These are phyloP conservation scores for Abrus precatorius DNA, from an alignment of 306 rosid species.

Conservation along the genomic window DNA sequence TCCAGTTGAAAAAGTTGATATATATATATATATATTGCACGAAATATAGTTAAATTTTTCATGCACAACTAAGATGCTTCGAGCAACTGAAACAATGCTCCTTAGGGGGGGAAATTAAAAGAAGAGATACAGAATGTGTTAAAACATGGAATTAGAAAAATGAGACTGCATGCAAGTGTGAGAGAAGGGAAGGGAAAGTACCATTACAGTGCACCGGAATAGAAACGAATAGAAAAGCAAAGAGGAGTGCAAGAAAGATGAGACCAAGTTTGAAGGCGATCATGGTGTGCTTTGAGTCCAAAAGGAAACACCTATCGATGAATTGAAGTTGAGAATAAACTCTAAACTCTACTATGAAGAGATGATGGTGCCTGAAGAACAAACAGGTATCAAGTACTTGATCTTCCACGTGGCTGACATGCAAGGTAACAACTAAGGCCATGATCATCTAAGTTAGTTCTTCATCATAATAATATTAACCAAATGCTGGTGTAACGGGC, in stretches of 20 bases:
- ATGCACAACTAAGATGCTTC: not conserved
- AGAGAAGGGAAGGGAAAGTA: slow-evolving; percentile 8
- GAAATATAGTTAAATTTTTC: not conserved
- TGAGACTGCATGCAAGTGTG: not conserved
- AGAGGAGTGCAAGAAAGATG: slow-evolving; percentile 35
- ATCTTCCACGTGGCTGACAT: slow-evolving; percentile 69
- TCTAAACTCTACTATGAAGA: not conserved
- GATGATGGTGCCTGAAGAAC: not conserved
- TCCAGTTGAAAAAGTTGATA: not conserved
- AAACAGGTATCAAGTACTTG: slow-evolving; percentile 49
- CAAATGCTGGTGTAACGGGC: no score
- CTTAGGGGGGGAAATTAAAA: not conserved
- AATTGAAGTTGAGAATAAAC: not conserved
- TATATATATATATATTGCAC: not conserved
- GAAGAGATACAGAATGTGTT: not conserved
- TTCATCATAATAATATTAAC: no score
- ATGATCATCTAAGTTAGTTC: not conserved
- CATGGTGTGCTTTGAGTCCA: slow-evolving; percentile 42
- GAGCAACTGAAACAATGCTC: not conserved
- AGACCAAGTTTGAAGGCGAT: slow-evolving; percentile 43
- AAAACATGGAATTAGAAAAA: not conserved
- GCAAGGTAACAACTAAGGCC: slow-evolving; percentile 33
- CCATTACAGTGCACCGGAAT: slow-evolving; percentile 41
- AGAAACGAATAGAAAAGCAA: slow-evolving; percentile 46
- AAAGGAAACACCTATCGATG: not conserved